phyloP scores from a whole-genome alignment of 2,329 filamentous ascomycete species.

The Didymella glomerata region DNA sequence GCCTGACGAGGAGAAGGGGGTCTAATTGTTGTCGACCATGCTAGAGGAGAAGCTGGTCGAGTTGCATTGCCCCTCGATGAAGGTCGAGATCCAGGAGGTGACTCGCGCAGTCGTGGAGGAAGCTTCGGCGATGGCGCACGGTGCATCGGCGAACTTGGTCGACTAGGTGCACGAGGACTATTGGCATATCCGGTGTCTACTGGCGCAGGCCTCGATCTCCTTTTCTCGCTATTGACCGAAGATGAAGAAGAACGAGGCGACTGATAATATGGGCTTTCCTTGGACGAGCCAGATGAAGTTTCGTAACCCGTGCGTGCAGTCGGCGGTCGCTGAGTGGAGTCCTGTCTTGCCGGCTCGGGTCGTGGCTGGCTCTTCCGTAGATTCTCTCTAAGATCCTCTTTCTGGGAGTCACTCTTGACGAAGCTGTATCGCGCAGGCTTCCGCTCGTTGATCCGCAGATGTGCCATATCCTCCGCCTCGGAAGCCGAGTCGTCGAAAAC shows the following conservation, averaged over 20 bases:
- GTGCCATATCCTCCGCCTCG: constrained; percentile 39
- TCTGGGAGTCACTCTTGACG: constrained; percentile 48
- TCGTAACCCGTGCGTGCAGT: constrained; percentile 27
- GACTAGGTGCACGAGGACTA: constrained; percentile 30
- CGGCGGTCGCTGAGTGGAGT: constrained; percentile 28
- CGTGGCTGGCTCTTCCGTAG: constrained; percentile 32
- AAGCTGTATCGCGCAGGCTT: constrained; percentile 53
- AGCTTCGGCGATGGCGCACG: constrained; percentile 40
- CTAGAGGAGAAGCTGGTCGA: constrained; percentile 39
- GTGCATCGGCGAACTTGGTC: constrained; percentile 42
- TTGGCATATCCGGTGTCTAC: constrained; percentile 30
- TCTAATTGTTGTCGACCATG: constrained; percentile 31
- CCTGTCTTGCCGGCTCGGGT: constrained; percentile 28
- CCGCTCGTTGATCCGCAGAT: constrained; percentile 41
- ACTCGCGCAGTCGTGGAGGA: constrained; percentile 34
- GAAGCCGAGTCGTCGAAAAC: constrained; percentile 44
- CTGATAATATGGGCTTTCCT: constrained; percentile 30
- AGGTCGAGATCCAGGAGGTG: constrained; percentile 39
- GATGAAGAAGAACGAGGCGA: constrained; percentile 47
- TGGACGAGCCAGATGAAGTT: constrained; percentile 39
- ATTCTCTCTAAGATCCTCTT: constrained; percentile 44
- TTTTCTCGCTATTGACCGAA: constrained; percentile 34
- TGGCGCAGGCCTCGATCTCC: constrained; percentile 29
- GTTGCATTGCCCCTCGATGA: constrained; percentile 36
- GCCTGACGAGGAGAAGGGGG: constrained; percentile 31